Evolutionary conservation across 2,329 filamentous ascomycete species (phyloP).

Genomic region (Nemania diffusa): DNA sequence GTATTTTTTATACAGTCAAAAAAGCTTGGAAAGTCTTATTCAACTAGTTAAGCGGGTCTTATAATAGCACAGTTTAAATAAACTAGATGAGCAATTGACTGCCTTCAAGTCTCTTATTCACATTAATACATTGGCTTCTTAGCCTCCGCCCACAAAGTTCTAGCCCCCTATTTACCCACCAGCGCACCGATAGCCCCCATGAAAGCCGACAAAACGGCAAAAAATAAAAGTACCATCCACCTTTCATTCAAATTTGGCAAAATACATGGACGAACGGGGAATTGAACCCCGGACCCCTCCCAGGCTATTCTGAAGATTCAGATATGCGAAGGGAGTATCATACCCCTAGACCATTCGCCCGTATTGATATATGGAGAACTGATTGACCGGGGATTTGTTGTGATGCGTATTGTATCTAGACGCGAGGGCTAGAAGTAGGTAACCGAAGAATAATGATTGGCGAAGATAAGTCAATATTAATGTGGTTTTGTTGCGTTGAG

Average conservation of each 20-base stretch:
- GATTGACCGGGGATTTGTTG: not conserved
- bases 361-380: conserved; percentile 12
- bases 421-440: not conserved
- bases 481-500: too few species aligned
- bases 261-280: conserved; percentile 37
- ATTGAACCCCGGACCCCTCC: conserved; percentile 42
- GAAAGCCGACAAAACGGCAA: not conserved
- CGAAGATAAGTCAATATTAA: too few species aligned
- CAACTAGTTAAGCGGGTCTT: too few species aligned
- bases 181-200: not conserved
- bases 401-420: not conserved
- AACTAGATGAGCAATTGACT: too few species aligned
- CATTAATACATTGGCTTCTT: not conserved
- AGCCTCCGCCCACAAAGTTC: not conserved
- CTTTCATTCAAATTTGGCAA: not conserved
- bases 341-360: conserved; percentile 37
- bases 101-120: too few species aligned
- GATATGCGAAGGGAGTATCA: conserved; percentile 36
- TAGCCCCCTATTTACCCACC: not conserved
- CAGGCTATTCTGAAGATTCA: conserved; percentile 13
- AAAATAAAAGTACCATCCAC: not conserved
- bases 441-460: too few species aligned
- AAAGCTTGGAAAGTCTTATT: too few species aligned
- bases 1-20: too few species aligned
- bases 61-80: too few species aligned